Percentiles rank a stretch among this genome's conserved stretches.
Conservation (phyloP, 768 basidiomycete genomes). For the Rhizopogon vesiculosus region DNA sequence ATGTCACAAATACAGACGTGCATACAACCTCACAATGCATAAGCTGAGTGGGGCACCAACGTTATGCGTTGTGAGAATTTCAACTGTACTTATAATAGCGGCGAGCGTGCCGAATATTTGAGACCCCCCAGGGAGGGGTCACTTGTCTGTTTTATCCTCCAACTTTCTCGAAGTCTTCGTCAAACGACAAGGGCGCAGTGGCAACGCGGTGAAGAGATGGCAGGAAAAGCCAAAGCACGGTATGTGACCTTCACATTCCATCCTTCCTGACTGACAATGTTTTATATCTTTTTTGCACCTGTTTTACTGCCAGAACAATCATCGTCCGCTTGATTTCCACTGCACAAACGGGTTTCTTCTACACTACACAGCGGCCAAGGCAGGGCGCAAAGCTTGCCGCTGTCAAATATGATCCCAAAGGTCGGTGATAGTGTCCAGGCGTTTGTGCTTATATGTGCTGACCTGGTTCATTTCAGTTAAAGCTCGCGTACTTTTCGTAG, state of each 20-base stretch:
- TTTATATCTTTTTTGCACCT: not conserved
- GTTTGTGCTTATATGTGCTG: not conserved
- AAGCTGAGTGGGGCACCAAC: too few species aligned
- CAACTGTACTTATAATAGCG: too few species aligned
- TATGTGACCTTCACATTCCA: conserved; percentile 12
- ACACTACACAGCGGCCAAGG: conserved; percentile 75
- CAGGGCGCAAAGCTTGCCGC: conserved; percentile 75
- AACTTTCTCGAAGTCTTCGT: too few species aligned
- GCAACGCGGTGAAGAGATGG: conserved; percentile 35
- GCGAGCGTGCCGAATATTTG: not conserved
- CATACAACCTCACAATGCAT: too few species aligned
- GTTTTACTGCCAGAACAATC: conserved; percentile 51
- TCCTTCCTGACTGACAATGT: not conserved
- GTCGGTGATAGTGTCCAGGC: conserved; percentile 37
- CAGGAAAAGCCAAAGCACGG: conserved; percentile 56
- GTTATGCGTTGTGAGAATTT: too few species aligned
- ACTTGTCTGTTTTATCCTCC: too few species aligned
- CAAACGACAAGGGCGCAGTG: not conserved
- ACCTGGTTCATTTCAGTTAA: conserved; percentile 42
- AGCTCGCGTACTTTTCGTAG: conserved; percentile 70
- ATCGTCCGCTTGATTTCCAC: conserved; percentile 88
- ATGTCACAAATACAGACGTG: too few species aligned
- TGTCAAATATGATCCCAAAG: conserved; percentile 89
- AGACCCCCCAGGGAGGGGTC: not conserved
- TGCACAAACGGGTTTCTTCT: conserved; percentile 89